phyloP scores from a whole-genome alignment of 75 land plant species.

The Pseudotsuga menziesii region DNA sequence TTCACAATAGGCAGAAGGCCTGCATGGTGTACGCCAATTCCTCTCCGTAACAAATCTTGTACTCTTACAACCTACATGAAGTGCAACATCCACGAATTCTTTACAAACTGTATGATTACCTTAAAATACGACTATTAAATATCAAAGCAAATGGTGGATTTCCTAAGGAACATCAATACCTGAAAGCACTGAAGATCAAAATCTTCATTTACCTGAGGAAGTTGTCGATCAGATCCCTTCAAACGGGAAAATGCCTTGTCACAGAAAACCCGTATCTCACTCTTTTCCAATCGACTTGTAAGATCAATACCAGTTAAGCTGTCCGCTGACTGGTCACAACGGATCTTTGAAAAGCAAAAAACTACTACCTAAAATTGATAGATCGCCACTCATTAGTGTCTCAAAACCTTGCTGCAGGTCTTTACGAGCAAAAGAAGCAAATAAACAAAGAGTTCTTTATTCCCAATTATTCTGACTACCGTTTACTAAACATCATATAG shows the following conservation, averaged over 20 bases:
- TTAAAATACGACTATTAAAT: not conserved
- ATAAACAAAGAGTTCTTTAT: not conserved
- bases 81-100: not conserved
- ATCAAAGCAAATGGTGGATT: not conserved
- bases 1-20: slow-evolving; percentile 98
- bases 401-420: no score
- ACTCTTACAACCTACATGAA: slow-evolving; percentile 69
- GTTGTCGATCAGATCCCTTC: slow-evolving; percentile 90
- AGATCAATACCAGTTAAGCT: slow-evolving; percentile 61
- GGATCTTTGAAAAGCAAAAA: slow-evolving; percentile 95
- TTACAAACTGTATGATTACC: not conserved
- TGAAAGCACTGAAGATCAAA: not conserved
- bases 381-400: no score
- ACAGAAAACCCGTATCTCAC: slow-evolving; percentile 89
- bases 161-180: not conserved
- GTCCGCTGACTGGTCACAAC: slow-evolving; percentile 96
- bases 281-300: slow-evolving; percentile 79
- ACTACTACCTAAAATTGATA: slow-evolving; percentile 66
- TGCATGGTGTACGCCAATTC: slow-evolving; percentile 99
- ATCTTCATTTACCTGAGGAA: slow-evolving; percentile 73
- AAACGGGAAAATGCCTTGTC: slow-evolving; percentile 97
- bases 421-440: not conserved
- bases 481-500: not conserved
- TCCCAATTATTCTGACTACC: no score
- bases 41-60: slow-evolving; percentile 71